A percentile compares a stretch with the other conserved stretches of the same genome.
phyloP scores from a whole-genome alignment of 768 basidiomycete genomes.

The Pholiota microspora region DNA sequence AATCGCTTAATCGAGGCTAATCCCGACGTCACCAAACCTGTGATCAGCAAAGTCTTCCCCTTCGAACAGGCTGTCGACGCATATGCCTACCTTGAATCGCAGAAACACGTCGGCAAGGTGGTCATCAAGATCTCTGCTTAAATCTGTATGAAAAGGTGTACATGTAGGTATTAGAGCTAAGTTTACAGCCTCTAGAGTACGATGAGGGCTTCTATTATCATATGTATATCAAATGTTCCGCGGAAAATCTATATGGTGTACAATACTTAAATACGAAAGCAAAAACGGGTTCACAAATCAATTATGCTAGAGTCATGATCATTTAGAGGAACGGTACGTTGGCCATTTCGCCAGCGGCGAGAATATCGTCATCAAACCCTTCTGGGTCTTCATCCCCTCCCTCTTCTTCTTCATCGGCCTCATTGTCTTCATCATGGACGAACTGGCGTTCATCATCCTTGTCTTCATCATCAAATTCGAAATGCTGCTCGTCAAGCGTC shows the following conservation, averaged over 20 bases:
- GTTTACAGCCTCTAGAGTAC: too few species aligned
- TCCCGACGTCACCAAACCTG: constrained; percentile 42
- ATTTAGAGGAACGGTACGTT: constrained; percentile 27
- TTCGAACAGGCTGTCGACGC: constrained; percentile 54
- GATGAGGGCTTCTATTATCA: background rate
- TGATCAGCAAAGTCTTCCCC: constrained; percentile 56
- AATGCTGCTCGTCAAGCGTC: constrained; percentile 62
- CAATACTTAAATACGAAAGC: background rate
- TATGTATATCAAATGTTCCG: constrained; percentile 3
- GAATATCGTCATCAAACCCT: constrained; percentile 48
- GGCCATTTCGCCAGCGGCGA: constrained; percentile 30
- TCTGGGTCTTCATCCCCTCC: constrained; percentile 79
- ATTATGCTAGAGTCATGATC: background rate
- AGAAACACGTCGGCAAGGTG: constrained; percentile 63
- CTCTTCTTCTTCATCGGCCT: constrained; percentile 48
- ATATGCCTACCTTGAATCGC: constrained; percentile 50
- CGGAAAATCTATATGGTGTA: background rate
- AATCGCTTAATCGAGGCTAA: constrained; percentile 43
- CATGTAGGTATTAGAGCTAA: too few species aligned
- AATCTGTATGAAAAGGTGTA: too few species aligned
- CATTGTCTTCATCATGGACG: constrained; percentile 31
- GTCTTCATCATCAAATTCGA: constrained; percentile 52
- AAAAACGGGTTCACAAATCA: background rate
- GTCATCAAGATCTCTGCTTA: constrained; percentile 42
- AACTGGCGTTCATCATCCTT: constrained; percentile 32